Conservation (phyloP, 352 stramenopile genomes). For the Pythium grandisporangium region DNA sequence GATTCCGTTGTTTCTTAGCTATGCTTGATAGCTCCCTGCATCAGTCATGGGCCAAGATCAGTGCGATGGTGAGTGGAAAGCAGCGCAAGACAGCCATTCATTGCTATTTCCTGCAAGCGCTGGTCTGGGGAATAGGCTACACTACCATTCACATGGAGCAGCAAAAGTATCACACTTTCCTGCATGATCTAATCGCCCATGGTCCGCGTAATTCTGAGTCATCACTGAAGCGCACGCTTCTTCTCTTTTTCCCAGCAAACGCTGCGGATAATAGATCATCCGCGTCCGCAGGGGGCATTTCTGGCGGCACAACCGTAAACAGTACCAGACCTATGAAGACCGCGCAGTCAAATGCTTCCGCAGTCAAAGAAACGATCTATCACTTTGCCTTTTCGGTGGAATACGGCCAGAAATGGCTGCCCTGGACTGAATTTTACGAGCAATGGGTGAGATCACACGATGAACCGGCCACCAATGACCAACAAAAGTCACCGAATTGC, state of each 20-base stretch:
- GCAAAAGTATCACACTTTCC: conserved; percentile 52
- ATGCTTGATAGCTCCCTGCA: conserved; percentile 43
- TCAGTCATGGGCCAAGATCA: conserved; percentile 47
- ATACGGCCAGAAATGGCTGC: conserved; percentile 65
- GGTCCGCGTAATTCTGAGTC: conserved; percentile 35
- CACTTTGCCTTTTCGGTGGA: conserved; percentile 57
- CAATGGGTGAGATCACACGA: conserved; percentile 22
- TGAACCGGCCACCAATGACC: conserved; percentile 11
- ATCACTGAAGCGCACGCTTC: conserved; percentile 38
- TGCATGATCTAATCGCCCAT: conserved; percentile 44
- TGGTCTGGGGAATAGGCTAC: conserved; percentile 64
- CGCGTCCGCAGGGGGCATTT: no score
- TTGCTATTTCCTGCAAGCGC: conserved; percentile 57
- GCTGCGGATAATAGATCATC: no score
- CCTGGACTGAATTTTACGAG: conserved; percentile 57
- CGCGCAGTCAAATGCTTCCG: no score
- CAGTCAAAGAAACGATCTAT: conserved; percentile 42
- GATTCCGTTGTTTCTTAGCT: conserved; percentile 17
- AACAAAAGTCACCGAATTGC: no score
- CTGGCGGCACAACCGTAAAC: no score
- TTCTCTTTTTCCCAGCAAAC: conserved; percentile 48
- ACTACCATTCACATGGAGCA: conserved; percentile 33
- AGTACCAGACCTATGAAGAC: no score
- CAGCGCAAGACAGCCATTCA: conserved; percentile 45
- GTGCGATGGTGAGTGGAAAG: conserved; percentile 45